Base-by-base conservation (phyloP, 2,329 filamentous ascomycete species). In the Furcasterigmium sp. region DNA sequence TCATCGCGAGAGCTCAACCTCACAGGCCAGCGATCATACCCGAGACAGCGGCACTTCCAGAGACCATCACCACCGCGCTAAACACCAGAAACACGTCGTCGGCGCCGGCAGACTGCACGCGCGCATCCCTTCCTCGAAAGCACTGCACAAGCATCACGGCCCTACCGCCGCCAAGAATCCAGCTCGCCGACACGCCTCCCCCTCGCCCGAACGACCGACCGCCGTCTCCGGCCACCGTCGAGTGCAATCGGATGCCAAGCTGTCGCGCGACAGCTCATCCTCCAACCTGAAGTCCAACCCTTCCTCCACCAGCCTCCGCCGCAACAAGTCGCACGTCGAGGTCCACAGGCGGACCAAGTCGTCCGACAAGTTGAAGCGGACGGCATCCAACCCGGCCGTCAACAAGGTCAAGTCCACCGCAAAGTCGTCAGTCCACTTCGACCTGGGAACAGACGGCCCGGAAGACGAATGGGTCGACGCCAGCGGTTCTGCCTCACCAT, bases 381-480 rank as follows among this genome's bases (percentile, higher is more conserved):
- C 72, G 19, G 63, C 69, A 11, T 77, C 74, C 42, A 72, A 76
- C 43, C 72, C 71, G 21, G 64, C 67, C 46, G 67, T 73, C 46
- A 61, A 64, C 53, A 70, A 70, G 52, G 55, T 65, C 48, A 69
- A 64, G 51, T 57, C 62, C 39, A 42, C 59, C 23, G 51, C 51
- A 51, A 78, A 75, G 56, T 60, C 61, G 20, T 73, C 76, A 49
- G 80, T 84, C 25, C 80, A 82, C 55, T 84, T 84, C 53, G 78
- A 82, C 53, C 68, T 84, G 42, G 80, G 80, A 41, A 73, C 68
- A 53, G 69, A 72, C 56, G 62, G 59, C 19, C 59, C 59, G 30
- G 73, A 78, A 41, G 78, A 80, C 68, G 80, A 80, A 64, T 84
- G 81, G 81, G 77, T 84, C 34, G 81, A 85, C 61, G 79, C 80